These are phyloP conservation scores for Populus deltoides DNA, from an alignment of 345 rosid genomes.

Conservation along the genomic window DNA sequence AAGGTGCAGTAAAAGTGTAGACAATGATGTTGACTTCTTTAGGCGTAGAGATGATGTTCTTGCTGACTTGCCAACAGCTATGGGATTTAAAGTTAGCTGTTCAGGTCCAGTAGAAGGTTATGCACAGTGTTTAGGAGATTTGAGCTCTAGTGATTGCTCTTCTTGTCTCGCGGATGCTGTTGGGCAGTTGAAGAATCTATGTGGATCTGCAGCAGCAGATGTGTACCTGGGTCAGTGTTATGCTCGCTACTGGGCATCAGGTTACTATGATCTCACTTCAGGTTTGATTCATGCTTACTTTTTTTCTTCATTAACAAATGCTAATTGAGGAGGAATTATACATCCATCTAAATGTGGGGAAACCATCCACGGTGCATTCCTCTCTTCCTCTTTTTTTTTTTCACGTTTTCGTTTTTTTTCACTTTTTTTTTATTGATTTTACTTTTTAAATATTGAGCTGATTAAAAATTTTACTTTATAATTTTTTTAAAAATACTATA, in stretches of 20 bases:
- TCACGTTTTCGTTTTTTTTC: too few relatives aligned
- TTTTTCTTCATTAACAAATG: not conserved
- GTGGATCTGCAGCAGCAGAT: slow-evolving; percentile 85
- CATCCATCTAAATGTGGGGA: too few relatives aligned
- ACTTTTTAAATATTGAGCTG: too few relatives aligned
- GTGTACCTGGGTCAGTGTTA: slow-evolving; percentile 81
- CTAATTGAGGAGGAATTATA: too few relatives aligned
- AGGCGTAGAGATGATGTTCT: slow-evolving; percentile 72
- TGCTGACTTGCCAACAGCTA: slow-evolving; percentile 54
- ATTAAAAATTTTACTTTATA: too few relatives aligned
- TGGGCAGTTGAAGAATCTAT: slow-evolving; percentile 54
- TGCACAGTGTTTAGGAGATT: slow-evolving; percentile 86
- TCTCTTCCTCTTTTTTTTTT: too few relatives aligned
- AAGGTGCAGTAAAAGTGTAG: slow-evolving; percentile 66
- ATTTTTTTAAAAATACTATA: too few relatives aligned
- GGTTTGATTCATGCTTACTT: slow-evolving; percentile 33
- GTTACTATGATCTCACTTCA: slow-evolving; percentile 61
- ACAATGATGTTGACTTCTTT: slow-evolving; percentile 58
- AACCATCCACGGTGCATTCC: too few relatives aligned
- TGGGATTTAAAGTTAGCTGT: slow-evolving; percentile 67
- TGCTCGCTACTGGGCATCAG: slow-evolving; percentile 86
- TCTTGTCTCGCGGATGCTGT: slow-evolving; percentile 61
- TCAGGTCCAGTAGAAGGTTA: slow-evolving; percentile 81
- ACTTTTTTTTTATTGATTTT: too few relatives aligned
- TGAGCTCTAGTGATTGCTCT: slow-evolving; percentile 58